Base-by-base conservation (phyloP, 768 basidiomycete genomes). In the Agaricus subrufescens region DNA sequence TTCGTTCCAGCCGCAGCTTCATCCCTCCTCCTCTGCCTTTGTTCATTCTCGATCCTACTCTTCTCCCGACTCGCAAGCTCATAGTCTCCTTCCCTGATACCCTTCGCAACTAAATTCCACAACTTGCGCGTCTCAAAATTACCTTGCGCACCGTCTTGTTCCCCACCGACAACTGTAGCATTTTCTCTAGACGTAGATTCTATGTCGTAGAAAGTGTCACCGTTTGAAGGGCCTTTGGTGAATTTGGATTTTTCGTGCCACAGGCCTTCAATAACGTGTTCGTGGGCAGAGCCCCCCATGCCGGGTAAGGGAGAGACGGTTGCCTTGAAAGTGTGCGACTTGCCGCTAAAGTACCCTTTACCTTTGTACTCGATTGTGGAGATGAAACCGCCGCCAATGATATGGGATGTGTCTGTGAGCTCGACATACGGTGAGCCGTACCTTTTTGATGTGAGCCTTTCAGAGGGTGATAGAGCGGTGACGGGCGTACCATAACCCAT, bases 331-430 rank as follows among this genome's bases (percentile, higher is more conserved):
- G 85, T 77, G 73, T 99, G 96, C 3, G 91, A 84, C 69, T 94
- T 95, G 54, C 96, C 95, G 37, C 85, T 83, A 68, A 98, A 92
- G 74, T 95, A 98, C 27, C 95, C 96, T 66, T 92, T 93, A 70
- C 95, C 96, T 67, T 94, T 93, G 79, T 96, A 98, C 61, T 96
- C 92, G 69, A 98, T 86, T 68, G 79, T 62, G n/a, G 65, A 67
- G 53, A 72, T 65, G 55, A 68, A 70, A 11, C 73, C 71, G 30
- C 72, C 73, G 50, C 80, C 73, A 60, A 75, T 61, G 67, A 99
- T 96, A 70, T 88, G 82, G 51, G 85, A 88, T 4, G 83, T 81
- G 60, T 96, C 94, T 38, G 80, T 76, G 37, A 97, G 84, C 74
- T 98, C 95, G 66, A 95, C 93, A 73, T 94, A 94, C 3, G 94